Base-by-base conservation (phyloP, 2,329 filamentous ascomycete genomes). In the Cyclaneusma minus region DNA sequence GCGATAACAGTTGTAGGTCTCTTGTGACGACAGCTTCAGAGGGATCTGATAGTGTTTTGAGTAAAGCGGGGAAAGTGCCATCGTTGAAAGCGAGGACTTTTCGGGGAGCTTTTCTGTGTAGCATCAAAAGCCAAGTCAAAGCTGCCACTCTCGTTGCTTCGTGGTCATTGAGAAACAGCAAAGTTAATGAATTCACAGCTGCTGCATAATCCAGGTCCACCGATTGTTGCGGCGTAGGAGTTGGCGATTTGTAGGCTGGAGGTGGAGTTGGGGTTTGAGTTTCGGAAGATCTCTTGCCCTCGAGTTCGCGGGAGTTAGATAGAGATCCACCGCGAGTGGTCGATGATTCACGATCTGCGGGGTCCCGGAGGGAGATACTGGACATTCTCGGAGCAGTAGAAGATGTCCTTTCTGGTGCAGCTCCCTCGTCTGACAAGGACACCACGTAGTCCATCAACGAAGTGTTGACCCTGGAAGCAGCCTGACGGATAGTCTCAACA, bases 21-120 rank as follows among this genome's bases (percentile, higher is more conserved):
- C 89, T 81, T 4, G 83, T 95, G 2, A 98, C 91, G 5, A 98
- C 89, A 11, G 84, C 81, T 48, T 98, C 89, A 6, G 87, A 81
- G 6, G 87, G 83, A 49, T 98, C 89, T 1, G 87, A 95, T 1
- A 98, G 63, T 0, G 89, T 98, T 55, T 98, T 98, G 16, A 98
- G 70, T 16, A 98, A 59, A 12, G 87, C 89, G 8, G 89, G 89
- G 45, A 98, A 98, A 1, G 87, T 95, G 25, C 87, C 89, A 44
- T 95, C 89, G 38, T 95, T 93, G 46, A 94, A 93, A 6, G 87
- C 85, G 20, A 95, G 64, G 9, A 93, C 81, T 48, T 93, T 94
- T 28, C 78, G 69, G 1, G 89, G 89, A 3, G 89, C 87, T 57
- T 94, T 95, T 36, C 82, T 72, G 49, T 98, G 89, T 21, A 98